Conservation (phyloP, 129 eudicot genomes). For the Silybum marianum region DNA sequence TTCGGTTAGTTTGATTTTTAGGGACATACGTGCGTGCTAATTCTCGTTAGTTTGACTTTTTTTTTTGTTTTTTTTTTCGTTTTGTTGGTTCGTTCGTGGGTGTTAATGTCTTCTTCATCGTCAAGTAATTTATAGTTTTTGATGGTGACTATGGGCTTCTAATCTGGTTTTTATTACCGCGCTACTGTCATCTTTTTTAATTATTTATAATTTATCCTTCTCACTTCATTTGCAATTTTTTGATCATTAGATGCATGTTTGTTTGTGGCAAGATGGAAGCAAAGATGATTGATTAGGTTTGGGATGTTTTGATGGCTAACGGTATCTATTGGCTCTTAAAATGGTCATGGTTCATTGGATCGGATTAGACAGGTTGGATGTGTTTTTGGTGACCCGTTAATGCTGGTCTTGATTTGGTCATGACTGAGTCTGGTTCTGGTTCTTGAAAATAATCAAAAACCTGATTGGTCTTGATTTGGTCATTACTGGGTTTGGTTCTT, state of each 20-base stretch:
- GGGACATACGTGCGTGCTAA: constrained; percentile 60
- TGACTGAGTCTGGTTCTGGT: too few relatives aligned
- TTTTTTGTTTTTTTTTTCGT: neutral
- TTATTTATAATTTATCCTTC: too few relatives aligned
- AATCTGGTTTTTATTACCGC: constrained; percentile 7
- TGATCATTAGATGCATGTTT: neutral
- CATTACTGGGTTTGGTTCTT: too few relatives aligned
- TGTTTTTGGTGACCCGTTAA: neutral
- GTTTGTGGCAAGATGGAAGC: neutral
- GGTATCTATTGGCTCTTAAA: too few relatives aligned
- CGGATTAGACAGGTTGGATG: neutral
- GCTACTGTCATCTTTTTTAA: neutral
- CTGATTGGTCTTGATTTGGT: too few relatives aligned
- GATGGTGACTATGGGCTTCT: constrained; percentile 12
- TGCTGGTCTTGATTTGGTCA: neutral
- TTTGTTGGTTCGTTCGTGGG: neutral
- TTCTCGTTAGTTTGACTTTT: constrained; percentile 44
- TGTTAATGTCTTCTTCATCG: constrained; percentile 15
- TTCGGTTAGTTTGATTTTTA: constrained; percentile 68
- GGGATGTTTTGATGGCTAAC: too few relatives aligned
- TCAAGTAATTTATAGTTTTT: constrained; percentile 32
- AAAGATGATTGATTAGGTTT: neutral
- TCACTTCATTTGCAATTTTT: neutral
- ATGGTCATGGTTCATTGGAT: too few relatives aligned
- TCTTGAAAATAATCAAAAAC: too few relatives aligned